Base-by-base conservation (phyloP, 116 monocot genomes). In the Iris pallida region DNA sequence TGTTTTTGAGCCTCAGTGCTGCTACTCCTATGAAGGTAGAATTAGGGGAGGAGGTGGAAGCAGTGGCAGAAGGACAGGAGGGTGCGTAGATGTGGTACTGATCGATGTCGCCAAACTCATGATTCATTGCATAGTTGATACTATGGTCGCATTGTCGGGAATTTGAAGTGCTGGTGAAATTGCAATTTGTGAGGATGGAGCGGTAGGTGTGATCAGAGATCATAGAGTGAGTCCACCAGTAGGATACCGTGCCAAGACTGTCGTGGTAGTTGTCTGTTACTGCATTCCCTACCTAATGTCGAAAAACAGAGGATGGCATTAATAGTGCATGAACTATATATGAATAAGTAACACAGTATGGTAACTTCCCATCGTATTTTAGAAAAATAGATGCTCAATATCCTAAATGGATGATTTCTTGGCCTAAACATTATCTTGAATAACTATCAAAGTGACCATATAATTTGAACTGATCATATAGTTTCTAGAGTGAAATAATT, bases 161-260 rank as follows among this genome's bases (percentile, higher is more conserved):
- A 40, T 70, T 80, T 57, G 68, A 80, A 2, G 67, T 16, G 66
- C 20, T 20, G n/a, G 83, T 73, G 85, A 97, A 97, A 67, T 97
- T 90, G 81, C 97, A 97, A 46, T 65, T 70, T 42, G 79, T 45
- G 44, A 97, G 66, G 47, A 97, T 97, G 18, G 85, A 75, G 8
- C 45, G 64, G 73, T 97, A 97, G 60, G 85, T 83, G 10, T 44
- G 16, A 73, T 97, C 97, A 5, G 97, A 97, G 67, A 97, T 97
- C 92, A 97, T 92, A 41, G 97, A 81, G 75, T 97, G 97, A 8
- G 90, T 92, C 97, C 97, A 97, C 97, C 97, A 97, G 81, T 97
- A 97, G 5, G 83, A 61, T 14, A 97, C 90, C 6, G 97, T 97
- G 61, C 97, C 97, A 1, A 97, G 68, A 68, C 80, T 92, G 78